A percentile compares a stretch with the other conserved stretches of the same genome.
These are phyloP conservation scores for Ceratobasidium sp. DNA, from an alignment of 1,284 basidiomycete species.

Conservation along the genomic window DNA sequence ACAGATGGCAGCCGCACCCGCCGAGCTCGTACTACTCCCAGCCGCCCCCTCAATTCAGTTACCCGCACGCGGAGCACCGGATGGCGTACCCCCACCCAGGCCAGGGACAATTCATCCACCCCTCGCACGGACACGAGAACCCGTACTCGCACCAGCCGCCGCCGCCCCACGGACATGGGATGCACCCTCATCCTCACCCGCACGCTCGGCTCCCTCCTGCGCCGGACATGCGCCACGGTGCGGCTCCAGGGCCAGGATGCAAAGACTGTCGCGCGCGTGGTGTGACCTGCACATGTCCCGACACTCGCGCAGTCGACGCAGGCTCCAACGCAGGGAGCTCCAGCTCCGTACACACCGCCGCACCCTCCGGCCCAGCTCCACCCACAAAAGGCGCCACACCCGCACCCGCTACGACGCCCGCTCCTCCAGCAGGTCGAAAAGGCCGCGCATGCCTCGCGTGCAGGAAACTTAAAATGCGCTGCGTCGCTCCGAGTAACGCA, in stretches of 20 bases:
- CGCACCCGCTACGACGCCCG: slow-evolving; percentile 41
- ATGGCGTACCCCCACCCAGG: slow-evolving; percentile 3
- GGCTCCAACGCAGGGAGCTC: neutral
- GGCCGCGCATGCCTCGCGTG: slow-evolving; percentile 46
- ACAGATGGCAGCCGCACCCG: slow-evolving; percentile 22
- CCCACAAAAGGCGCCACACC: slow-evolving; percentile 13
- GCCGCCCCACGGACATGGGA: slow-evolving; percentile 30
- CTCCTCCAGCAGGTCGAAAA: slow-evolving; percentile 48
- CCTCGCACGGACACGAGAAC: slow-evolving; percentile 40
- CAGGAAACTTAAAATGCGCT: slow-evolving; percentile 40
- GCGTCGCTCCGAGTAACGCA: slow-evolving; percentile 17
- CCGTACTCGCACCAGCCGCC: slow-evolving; percentile 46
- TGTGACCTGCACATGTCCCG: slow-evolving; percentile 44
- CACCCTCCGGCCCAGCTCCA: slow-evolving; percentile 45
- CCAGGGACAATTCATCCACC: slow-evolving; percentile 19
- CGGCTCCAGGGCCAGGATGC: slow-evolving; percentile 29
- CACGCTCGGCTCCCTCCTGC: slow-evolving; percentile 45
- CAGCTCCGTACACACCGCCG: slow-evolving; percentile 25
- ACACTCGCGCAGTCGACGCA: slow-evolving; percentile 41
- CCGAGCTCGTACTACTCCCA: slow-evolving; percentile 9
- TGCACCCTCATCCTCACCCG: slow-evolving; percentile 46
- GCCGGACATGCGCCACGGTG: slow-evolving; percentile 45
- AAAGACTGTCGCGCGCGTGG: slow-evolving; percentile 28
- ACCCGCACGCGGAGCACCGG: slow-evolving; percentile 23
- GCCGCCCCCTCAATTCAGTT: slow-evolving; percentile 20